Base-by-base conservation (phyloP, 768 basidiomycete species). In the Cantharellus cinnabarinus region DNA sequence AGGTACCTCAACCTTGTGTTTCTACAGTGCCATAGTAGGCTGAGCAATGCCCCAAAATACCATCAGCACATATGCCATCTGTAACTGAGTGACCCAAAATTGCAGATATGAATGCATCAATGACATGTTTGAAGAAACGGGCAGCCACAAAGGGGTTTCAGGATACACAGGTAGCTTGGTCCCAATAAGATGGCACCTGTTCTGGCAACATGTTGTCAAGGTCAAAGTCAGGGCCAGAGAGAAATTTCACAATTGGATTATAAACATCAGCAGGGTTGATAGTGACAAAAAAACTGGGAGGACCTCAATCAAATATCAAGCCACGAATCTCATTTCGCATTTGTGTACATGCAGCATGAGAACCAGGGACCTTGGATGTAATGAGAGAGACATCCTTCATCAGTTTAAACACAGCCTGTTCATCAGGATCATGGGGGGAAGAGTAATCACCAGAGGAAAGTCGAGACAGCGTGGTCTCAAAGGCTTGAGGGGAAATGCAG, bases 101-200 rank as follows among this genome's bases (percentile, higher is more conserved):
- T 59, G 20, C 39, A 60, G 7, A 55, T 39, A 74, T 66, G 60
- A 76, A 73, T 0, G 67, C 65, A 15, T 68, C 64, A 64, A 75
- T 73, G 34, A 70, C 71, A 0, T 70, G 60, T 62, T 75, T 63
- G 60, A 76, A 76, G 63, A 75, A 76, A 20, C 69, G 62, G 0
- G 73, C 70, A 1, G 71, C 72, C 0, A 72, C 61, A 3, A 60
- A 59, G 0, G 76, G 75, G 64, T 77, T 73, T 42, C 60, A 14
- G 2, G 63, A 60, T 10, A 64, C 37, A 5, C 20, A 37, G 20
- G 14, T 40, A n/a, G 60, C 58, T 42, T 59, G 60, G 5, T 20
- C 37, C 7, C 34, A 54, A 20, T 41, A 54, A 29, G 34, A 10
- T 1, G 54, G 58, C 5, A 61, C 35, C 2, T 50, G 29, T 2